These are phyloP conservation scores for Pythium phragmitis DNA, from an alignment of 352 stramenopile genomes.

Conservation along the genomic window DNA sequence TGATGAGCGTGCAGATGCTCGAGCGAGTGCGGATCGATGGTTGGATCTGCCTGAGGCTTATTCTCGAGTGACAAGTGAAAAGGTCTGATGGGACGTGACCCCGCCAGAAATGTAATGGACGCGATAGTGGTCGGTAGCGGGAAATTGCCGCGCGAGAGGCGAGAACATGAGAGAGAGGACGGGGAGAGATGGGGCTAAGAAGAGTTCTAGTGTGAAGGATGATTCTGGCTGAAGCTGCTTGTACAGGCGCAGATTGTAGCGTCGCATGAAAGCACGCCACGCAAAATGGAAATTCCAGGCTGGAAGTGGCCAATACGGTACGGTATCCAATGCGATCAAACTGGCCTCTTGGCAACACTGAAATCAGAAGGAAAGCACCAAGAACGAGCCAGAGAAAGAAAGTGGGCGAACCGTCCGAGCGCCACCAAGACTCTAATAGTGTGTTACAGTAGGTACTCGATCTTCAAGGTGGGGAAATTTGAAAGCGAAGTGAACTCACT, in stretches of 20 bases:
- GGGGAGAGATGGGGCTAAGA: neutral
- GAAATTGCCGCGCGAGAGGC: slow-evolving; percentile 13
- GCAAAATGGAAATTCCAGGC: neutral
- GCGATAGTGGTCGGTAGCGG: slow-evolving; percentile 14
- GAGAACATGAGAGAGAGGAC: slow-evolving; percentile 7
- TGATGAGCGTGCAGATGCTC: slow-evolving; percentile 1
- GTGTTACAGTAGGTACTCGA: neutral
- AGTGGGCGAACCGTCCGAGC: neutral
- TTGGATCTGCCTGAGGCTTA: slow-evolving; percentile 5
- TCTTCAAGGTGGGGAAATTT: too few species aligned
- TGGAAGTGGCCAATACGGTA: slow-evolving; percentile 17
- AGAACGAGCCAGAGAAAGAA: slow-evolving; percentile 15
- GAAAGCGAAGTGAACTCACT: too few species aligned
- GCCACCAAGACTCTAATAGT: too few species aligned
- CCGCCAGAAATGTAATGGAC: neutral
- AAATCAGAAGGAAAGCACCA: slow-evolving; percentile 23
- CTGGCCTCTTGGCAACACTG: slow-evolving; percentile 14
- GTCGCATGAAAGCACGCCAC: slow-evolving; percentile 17
- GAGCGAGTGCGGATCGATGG: neutral
- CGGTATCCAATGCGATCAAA: neutral
- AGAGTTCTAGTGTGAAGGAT: neutral
- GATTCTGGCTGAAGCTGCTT: neutral
- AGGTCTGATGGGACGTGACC: slow-evolving; percentile 9
- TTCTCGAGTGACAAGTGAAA: slow-evolving; percentile 9
- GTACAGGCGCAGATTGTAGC: slow-evolving; percentile 5